Percentiles rank a stretch among this genome's conserved stretches.
These are phyloP conservation scores for Barbatosphaeria neglecta DNA, from an alignment of 495 filamentous ascomycete genomes.

Conservation along the genomic window DNA sequence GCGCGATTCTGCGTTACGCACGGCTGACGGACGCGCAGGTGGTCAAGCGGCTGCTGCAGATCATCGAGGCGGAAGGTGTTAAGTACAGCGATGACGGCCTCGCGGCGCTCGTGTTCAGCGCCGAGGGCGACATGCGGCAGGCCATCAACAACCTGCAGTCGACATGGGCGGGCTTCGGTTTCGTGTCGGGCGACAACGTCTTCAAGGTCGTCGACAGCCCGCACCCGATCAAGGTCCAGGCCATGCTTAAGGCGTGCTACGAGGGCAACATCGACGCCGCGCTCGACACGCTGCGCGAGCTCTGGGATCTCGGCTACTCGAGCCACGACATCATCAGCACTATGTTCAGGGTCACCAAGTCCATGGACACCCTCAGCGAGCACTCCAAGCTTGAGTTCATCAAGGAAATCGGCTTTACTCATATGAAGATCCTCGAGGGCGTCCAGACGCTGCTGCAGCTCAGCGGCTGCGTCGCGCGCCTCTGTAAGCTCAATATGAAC, in stretches of 20 bases:
- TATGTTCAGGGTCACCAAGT: conserved; percentile 98
- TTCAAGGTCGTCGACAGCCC: conserved; percentile 96
- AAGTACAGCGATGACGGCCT: conserved; percentile 88
- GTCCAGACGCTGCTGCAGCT: conserved; percentile 91
- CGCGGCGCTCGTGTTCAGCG: conserved; percentile 89
- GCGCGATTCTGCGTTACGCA: conserved; percentile 90
- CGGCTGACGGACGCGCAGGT: conserved; percentile 87
- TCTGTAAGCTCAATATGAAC: conserved; percentile 94
- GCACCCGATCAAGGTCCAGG: conserved; percentile 95
- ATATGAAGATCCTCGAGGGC: conserved; percentile 96
- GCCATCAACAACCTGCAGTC: conserved; percentile 98
- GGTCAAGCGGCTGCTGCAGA: conserved; percentile 78
- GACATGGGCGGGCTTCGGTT: conserved; percentile 89
- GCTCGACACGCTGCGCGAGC: conserved; percentile 74
- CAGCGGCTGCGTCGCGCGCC: conserved; percentile 76
- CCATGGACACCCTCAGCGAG: conserved; percentile 77
- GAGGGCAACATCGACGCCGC: conserved; percentile 83
- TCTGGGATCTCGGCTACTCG: conserved; percentile 90
- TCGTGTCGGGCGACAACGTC: conserved; percentile 94
- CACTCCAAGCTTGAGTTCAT: conserved; percentile 93
- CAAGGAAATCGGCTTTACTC: conserved; percentile 95
- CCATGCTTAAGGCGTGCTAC: conserved; percentile 93
- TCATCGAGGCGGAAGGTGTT: conserved; percentile 78
- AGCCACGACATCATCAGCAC: conserved; percentile 96
- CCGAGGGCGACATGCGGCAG: conserved; percentile 98